Evolutionary conservation across 1,139 yeast genomes (phyloP), one percentile per base, ranked within the genome.

Genomic region (Debaryomyces sp.): DNA sequence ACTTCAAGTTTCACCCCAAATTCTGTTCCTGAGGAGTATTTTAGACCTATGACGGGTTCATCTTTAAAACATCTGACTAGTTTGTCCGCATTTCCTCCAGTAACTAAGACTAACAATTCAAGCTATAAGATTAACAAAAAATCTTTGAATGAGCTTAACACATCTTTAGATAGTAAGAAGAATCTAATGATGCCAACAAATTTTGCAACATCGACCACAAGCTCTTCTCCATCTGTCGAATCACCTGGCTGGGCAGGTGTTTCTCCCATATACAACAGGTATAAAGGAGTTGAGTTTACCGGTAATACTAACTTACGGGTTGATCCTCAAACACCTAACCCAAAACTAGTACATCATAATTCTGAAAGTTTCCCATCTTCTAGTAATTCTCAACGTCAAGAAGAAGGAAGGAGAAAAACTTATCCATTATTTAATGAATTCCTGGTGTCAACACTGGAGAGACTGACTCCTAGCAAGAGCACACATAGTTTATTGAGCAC

Each of bases 281-380:
- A 59, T 46, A 62, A 57, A 45, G 58, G 57, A 5, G 46, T 59
- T 44, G 63, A 58, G n/a, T 53, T 55, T 9, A 37, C 41, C 13
- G 29, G 21, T 22, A 41, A 41, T 30, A 30, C 26, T 5, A 35
- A 35, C 15, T 21, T 21, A 35, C 18, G 43, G 2, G 18, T 18
- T 7, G 33, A 41, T 8, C 36, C 35, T 21, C 43, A 41, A 30
- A 18, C 43, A 30, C 35, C 35, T 8, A 41, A 12, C 8, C 34
- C 42, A 13, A 63, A 63, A 49, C 55, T 61, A 22, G 64, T 66
- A 49, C 66, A 67, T 42, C 70, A 67, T 50, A 64, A 63, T 48
- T 60, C 67, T 13, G 69, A 64, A 33, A 50, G 63, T 7, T 57
- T 59, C 10, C 36, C 57, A 15, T 54, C 60, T 6, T 50, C 55